Evolutionary conservation across 2,329 filamentous ascomycete species (phyloP), one percentile per base, ranked within the genome.

Genomic region (Fusarium equiseti): DNA sequence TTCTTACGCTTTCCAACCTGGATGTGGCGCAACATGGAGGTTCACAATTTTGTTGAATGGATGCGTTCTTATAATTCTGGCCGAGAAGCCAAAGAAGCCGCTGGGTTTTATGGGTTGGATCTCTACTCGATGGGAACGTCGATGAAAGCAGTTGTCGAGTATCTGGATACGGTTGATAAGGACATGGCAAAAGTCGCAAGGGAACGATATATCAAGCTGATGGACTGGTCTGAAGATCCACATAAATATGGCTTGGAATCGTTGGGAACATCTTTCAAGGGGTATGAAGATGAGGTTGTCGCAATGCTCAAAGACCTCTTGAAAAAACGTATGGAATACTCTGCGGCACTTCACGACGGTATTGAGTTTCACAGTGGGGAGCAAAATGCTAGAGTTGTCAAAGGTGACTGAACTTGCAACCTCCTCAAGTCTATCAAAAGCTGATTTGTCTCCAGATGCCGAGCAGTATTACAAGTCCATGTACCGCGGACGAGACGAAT

Each of bases 11-110:
- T 71, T 31, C 58, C 67, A 2, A 71, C 63, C 4, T 70, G 46
- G 67, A 68, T 71, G 58, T 71, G 68, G 68, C 58, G 68, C 29
- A 71, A 71, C n/a, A 49, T 60, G 12, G 63, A 71, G 43, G 68
- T 71, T 22, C 54, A 51, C 22, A 40, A 71, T 20, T 70, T 70
- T 32, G 46, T 68, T 16, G 68, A 68, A 63, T 71, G 63, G 58
- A 40, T 71, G 26, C 50, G 59, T 15, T 55, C 50, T 29, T 58
- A 68, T 20, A 71, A 71, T 12, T 57, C 60, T 29, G 63, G 49
- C 15, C 57, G 45, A 1, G 15, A 57, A 16, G 46, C 45, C 51
- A 20, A 44, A 11, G 38, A 71, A 7, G 63, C 54, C 24, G 38
- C 43, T 8, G 67, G 51, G 3, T 71, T 71, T 6, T 71, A 65